phyloP scores from a whole-genome alignment of 1,284 basidiomycete genomes.

The Xanthoconium separans region DNA sequence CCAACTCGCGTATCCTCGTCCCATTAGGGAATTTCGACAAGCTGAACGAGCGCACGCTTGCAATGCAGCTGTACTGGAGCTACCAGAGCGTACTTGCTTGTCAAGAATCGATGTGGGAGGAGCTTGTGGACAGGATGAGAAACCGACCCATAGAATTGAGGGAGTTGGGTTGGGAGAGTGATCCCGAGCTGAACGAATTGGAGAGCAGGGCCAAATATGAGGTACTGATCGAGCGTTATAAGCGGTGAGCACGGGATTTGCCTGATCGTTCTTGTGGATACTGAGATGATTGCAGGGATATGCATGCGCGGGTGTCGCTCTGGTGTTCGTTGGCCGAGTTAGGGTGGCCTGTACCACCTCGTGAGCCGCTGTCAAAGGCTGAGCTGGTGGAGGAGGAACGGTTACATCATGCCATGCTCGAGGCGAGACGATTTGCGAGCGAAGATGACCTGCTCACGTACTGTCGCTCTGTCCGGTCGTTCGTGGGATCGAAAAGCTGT shows the following conservation, averaged over 20 bases:
- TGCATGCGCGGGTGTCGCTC: conserved; percentile 63
- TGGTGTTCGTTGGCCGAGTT: conserved; percentile 64
- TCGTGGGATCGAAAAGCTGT: conserved; percentile 57
- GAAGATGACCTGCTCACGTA: conserved; percentile 56
- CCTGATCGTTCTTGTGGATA: neutral
- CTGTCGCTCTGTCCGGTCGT: conserved; percentile 58
- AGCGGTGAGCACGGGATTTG: conserved; percentile 42
- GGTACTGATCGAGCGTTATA: conserved; percentile 58
- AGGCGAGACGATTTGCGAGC: conserved; percentile 52
- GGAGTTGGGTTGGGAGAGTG: conserved; percentile 66
- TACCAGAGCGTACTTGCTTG: conserved; percentile 65
- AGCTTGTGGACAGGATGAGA: conserved; percentile 59
- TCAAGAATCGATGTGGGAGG: conserved; percentile 81
- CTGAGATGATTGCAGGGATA: conserved; percentile 47
- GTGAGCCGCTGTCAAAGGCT: conserved; percentile 63
- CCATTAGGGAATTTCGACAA: conserved; percentile 44
- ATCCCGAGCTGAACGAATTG: conserved; percentile 55
- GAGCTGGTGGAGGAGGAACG: conserved; percentile 69
- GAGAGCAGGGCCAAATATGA: conserved; percentile 61
- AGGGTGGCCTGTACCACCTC: conserved; percentile 60
- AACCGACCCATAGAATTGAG: conserved; percentile 50
- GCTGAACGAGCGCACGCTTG: conserved; percentile 59
- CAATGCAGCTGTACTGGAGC: conserved; percentile 68
- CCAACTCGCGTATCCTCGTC: conserved; percentile 43
- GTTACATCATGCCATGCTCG: conserved; percentile 61